Percentiles rank a stretch among this genome's conserved stretches.
phyloP scores from a whole-genome alignment of 2,329 filamentous ascomycete species.

The Gliomastix tumulicola region DNA sequence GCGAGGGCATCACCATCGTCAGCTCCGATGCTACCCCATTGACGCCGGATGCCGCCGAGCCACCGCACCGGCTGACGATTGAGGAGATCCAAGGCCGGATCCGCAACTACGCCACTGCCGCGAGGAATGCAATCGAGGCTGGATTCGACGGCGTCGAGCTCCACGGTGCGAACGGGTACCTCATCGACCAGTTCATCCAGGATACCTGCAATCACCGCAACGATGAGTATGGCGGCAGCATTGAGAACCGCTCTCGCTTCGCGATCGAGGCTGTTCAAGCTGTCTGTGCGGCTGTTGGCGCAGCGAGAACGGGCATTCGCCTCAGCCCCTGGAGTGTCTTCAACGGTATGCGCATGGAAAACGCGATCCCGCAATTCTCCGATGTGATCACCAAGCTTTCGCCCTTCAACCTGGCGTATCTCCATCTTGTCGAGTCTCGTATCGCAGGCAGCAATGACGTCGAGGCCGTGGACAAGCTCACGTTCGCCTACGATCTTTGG shows the following conservation, averaged over 20 bases:
- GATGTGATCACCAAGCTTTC: too few species aligned
- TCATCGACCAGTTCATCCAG: slow-evolving; percentile 29
- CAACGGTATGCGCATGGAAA: slow-evolving; percentile 40
- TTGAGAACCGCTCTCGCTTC: slow-evolving; percentile 36
- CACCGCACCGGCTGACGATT: slow-evolving; percentile 27
- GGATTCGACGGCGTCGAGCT: slow-evolving; percentile 41
- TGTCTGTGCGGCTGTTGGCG: slow-evolving; percentile 32
- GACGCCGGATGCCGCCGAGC: too few species aligned
- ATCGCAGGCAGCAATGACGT: slow-evolving; percentile 28
- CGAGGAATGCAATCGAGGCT: slow-evolving; percentile 39
- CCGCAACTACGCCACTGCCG: slow-evolving; percentile 17
- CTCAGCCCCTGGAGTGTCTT: slow-evolving; percentile 42
- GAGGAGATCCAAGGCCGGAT: slow-evolving; percentile 30
- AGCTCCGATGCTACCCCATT: too few species aligned
- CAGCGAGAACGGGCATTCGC: slow-evolving; percentile 35
- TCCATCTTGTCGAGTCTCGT: slow-evolving; percentile 48
- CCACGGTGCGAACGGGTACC: slow-evolving; percentile 30
- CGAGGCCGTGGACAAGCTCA: too few species aligned
- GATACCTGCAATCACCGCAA: slow-evolving; percentile 25
- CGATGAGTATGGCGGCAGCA: slow-evolving; percentile 24
- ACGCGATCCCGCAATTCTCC: slow-evolving; percentile 45
- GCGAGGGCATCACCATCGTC: slow-evolving; percentile 25
- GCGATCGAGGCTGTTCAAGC: slow-evolving; percentile 43
- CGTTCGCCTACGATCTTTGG: slow-evolving; percentile 42
- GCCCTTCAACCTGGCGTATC: slow-evolving; percentile 43